Evolutionary conservation across 163 green algal species (phyloP).

Genomic region (Picocystis sp.): DNA sequence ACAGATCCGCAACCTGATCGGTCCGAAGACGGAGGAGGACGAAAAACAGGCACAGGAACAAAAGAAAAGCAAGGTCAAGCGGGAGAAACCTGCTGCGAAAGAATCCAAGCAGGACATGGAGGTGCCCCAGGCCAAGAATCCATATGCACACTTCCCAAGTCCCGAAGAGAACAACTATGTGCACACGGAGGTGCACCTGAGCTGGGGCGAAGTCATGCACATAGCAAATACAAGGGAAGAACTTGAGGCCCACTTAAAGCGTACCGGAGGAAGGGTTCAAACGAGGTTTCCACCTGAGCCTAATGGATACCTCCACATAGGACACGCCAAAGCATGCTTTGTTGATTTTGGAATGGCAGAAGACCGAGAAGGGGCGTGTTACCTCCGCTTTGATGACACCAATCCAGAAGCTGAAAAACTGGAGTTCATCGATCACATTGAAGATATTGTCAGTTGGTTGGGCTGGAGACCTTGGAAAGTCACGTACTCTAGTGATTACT

Average conservation of each 20-base stretch:
- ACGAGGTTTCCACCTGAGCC: slow-evolving; percentile 96
- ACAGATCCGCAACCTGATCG: slow-evolving; percentile 52
- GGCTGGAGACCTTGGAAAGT: slow-evolving; percentile 29
- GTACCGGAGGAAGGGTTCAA: slow-evolving; percentile 42
- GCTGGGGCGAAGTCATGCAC: slow-evolving; percentile 22
- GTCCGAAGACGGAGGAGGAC: slow-evolving; percentile 74
- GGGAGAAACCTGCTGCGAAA: not conserved
- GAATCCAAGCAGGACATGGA: not conserved
- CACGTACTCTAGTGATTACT: slow-evolving; percentile 93
- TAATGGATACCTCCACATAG: slow-evolving; percentile 99
- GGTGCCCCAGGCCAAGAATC: slow-evolving; percentile 8
- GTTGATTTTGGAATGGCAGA: slow-evolving; percentile 92
- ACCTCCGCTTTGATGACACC: slow-evolving; percentile 95
- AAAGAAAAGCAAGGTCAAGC: slow-evolving; percentile 36
- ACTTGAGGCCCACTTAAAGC: slow-evolving; percentile 54
- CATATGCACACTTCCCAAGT: not conserved
- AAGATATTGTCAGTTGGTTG: slow-evolving; percentile 2
- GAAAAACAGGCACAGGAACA: slow-evolving; percentile 24
- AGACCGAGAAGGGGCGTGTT: slow-evolving; percentile 67
- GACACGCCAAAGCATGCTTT: slow-evolving; percentile 89
- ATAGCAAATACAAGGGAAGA: slow-evolving; percentile 64
- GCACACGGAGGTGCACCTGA: slow-evolving; percentile 1
- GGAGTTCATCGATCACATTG: slow-evolving; percentile 9
- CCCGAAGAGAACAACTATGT: not conserved
- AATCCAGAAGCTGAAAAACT: slow-evolving; percentile 95